A percentile compares a stretch with the other conserved stretches of the same genome.
Conservation (phyloP, 2,329 filamentous ascomycete species). For the Neurospora crassa region DNA sequence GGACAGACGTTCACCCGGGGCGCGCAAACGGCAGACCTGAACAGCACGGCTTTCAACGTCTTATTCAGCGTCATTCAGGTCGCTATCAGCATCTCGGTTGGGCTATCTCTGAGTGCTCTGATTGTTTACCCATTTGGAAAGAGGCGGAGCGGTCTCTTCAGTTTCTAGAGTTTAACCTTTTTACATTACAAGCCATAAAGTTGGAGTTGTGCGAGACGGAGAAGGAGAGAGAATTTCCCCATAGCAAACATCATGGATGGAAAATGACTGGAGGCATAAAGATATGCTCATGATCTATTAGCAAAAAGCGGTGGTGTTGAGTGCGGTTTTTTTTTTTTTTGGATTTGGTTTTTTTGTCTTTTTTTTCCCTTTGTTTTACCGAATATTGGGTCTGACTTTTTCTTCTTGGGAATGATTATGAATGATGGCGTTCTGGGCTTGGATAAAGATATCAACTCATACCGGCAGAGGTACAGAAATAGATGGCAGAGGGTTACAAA, state of each 20-base stretch:
- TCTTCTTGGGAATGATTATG: not conserved
- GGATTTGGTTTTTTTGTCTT: too few relatives aligned
- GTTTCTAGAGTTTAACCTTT: constrained; percentile 29
- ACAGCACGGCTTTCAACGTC: constrained; percentile 42
- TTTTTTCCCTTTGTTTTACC: not conserved
- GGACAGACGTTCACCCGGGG: constrained; percentile 14
- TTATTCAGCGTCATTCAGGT: constrained; percentile 51
- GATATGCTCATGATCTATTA: not conserved
- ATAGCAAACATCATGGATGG: not conserved
- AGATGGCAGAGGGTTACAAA: not conserved
- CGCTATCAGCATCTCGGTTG: constrained; percentile 53
- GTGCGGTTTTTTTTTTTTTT: not conserved
- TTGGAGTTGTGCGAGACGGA: not conserved
- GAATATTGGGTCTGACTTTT: not conserved
- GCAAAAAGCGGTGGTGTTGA: not conserved
- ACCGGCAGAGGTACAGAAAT: not conserved
- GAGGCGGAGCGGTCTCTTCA: constrained; percentile 46
- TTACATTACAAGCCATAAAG: not conserved
- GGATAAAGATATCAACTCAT: not conserved
- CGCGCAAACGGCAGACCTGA: constrained; percentile 22
- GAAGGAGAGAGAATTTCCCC: not conserved
- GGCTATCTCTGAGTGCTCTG: constrained; percentile 45
- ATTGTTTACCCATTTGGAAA: constrained; percentile 49
- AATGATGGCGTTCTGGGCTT: not conserved
- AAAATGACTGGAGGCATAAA: not conserved